phyloP scores from a whole-genome alignment of 148 eudicot genomes.

The Amaranthus hypochondriacus region DNA sequence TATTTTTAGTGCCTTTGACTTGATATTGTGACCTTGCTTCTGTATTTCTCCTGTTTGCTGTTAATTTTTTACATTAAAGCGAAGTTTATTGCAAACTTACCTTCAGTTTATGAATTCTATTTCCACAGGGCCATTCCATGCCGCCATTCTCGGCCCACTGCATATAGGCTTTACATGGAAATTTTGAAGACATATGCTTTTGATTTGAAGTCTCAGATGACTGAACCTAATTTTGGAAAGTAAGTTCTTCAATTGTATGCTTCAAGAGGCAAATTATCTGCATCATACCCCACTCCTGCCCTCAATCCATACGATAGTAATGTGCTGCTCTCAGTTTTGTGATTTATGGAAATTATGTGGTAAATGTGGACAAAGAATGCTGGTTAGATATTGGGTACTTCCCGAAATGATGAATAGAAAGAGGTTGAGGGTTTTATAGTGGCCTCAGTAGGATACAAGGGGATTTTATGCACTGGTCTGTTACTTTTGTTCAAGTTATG shows the following conservation, averaged over 20 bases:
- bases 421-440: neutral
- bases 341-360: neutral
- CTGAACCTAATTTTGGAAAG: slow-evolving; percentile 49
- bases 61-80: neutral
- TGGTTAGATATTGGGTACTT: neutral
- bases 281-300: neutral
- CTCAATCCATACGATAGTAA: neutral
- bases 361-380: neutral
- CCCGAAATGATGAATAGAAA: neutral
- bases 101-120: neutral
- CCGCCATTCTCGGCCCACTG: slow-evolving; percentile 65
- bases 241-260: slow-evolving; percentile 33
- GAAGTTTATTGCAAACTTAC: neutral
- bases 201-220: slow-evolving; percentile 41
- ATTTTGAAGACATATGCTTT: slow-evolving; percentile 64
- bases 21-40: neutral
- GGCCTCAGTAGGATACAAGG: neutral
- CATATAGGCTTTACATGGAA: slow-evolving; percentile 91
- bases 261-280: neutral
- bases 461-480: neutral
- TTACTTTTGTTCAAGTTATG: slow-evolving; percentile 1
- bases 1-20: neutral
- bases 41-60: neutral
- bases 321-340: neutral
- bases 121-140: slow-evolving; percentile 72